Percentiles rank a stretch among this genome's conserved stretches.
Conservation (phyloP, 352 stramenopile species). For the Pythium graminicola region DNA sequence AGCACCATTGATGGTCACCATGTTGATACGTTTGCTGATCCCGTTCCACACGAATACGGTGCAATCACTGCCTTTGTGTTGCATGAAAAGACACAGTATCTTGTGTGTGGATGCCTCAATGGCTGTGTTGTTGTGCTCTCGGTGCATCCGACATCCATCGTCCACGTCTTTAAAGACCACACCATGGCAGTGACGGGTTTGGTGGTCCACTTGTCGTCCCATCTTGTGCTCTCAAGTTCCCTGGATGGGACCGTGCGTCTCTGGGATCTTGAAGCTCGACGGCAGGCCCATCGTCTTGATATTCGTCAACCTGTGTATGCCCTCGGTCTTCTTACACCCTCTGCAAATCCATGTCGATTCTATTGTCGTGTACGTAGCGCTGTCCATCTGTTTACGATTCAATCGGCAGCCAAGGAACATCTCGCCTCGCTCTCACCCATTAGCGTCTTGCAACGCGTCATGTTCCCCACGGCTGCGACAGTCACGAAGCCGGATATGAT, state of each 20-base stretch:
- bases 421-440: conserved; percentile 47
- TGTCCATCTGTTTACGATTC: conserved; percentile 53
- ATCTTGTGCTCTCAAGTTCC: conserved; percentile 61
- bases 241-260: conserved; percentile 58
- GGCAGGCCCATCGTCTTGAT: conserved; percentile 56
- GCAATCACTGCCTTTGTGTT: conserved; percentile 58
- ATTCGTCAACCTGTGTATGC: conserved; percentile 37
- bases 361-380: conserved; percentile 51
- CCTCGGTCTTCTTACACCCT: conserved; percentile 37
- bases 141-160: conserved; percentile 42
- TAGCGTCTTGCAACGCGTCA: conserved; percentile 44
- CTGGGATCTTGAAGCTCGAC: conserved; percentile 59
- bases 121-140: conserved; percentile 54
- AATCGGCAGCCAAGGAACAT: conserved; percentile 66
- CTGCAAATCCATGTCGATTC: conserved; percentile 40
- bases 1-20: conserved; percentile 35
- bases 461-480: conserved; percentile 25
- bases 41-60: conserved; percentile 46
- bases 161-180: conserved; percentile 69
- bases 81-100: conserved; percentile 58
- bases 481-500: conserved; percentile 8
- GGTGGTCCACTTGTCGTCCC: conserved; percentile 39
- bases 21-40: conserved; percentile 45
- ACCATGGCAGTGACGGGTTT: conserved; percentile 50
- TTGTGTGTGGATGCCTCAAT: conserved; percentile 53